phyloP scores from a whole-genome alignment of 2,329 filamentous ascomycete genomes.

The Cephalotrichum gorgonifer region DNA sequence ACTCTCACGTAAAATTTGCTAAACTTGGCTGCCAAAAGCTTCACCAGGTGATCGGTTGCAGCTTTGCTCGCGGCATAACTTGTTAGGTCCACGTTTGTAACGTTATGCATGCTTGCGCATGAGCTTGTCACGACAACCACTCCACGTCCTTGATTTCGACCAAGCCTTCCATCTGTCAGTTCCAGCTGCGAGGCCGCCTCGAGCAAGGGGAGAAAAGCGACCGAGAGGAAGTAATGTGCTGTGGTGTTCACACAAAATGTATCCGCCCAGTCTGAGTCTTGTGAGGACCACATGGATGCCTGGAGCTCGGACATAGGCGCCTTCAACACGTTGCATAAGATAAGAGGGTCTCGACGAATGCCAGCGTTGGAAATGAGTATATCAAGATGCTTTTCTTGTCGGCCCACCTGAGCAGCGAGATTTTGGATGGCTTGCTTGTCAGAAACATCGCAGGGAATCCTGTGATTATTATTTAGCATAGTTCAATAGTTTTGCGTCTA shows the following conservation, averaged over 20 bases:
- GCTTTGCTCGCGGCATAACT: constrained; percentile 41
- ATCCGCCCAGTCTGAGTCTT: constrained; percentile 29
- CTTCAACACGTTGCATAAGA: constrained; percentile 30
- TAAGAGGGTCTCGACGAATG: constrained; percentile 31
- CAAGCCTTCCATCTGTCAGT: constrained; percentile 18
- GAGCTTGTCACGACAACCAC: constrained; percentile 37
- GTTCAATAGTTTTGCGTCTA: not conserved
- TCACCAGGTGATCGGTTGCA: constrained; percentile 39
- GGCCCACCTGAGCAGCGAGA: constrained; percentile 19
- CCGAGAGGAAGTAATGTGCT: constrained; percentile 37
- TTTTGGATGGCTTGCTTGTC: constrained; percentile 27
- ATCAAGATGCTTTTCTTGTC: constrained; percentile 29
- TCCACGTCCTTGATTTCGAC: constrained; percentile 25
- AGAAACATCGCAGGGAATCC: constrained; percentile 25
- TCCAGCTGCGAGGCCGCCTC: constrained; percentile 23
- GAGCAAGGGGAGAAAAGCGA: constrained; percentile 33
- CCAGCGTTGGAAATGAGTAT: constrained; percentile 39
- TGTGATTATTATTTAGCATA: constrained; percentile 6
- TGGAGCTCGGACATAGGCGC: constrained; percentile 30
- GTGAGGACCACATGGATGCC: constrained; percentile 34
- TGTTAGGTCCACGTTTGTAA: constrained; percentile 39
- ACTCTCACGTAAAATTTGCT: constrained; percentile 20
- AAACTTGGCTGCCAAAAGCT: constrained; percentile 36
- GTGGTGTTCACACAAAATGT: constrained; percentile 37
- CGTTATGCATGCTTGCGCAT: constrained; percentile 41